Evolutionary conservation across 78 protist species (phyloP).

Genomic region (Dictyostelium discoideum): DNA sequence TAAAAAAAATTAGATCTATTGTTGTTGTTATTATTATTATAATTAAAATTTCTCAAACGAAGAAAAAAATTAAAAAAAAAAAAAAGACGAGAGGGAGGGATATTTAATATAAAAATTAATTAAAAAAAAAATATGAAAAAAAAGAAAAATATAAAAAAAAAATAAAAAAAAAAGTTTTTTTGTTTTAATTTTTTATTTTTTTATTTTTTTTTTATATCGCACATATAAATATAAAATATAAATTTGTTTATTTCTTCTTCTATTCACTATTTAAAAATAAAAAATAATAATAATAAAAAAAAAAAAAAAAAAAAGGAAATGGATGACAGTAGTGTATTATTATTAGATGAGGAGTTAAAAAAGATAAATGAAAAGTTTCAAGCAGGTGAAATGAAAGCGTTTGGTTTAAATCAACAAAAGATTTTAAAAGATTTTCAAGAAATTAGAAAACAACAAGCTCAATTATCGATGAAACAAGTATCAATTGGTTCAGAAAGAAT

Average conservation of each 20-base stretch:
- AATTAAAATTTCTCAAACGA: background rate
- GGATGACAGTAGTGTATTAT: slow-evolving; percentile 71
- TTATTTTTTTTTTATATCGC: no score
- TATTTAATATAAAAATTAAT: no score
- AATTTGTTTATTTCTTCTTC: no score
- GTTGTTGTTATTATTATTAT: background rate
- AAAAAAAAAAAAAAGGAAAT: background rate
- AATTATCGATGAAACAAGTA: slow-evolving; percentile 73
- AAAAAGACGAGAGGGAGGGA: no score
- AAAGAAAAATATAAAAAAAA: no score
- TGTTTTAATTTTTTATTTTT: no score
- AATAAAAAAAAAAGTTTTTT: no score
- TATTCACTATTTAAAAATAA: background rate
- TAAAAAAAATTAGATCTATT: background rate
- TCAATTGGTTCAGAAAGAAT: slow-evolving; percentile 74
- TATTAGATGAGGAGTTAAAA: slow-evolving; percentile 60
- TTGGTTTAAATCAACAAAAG: slow-evolving; percentile 65
- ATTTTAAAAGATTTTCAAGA: slow-evolving; percentile 75
- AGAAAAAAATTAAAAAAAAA: background rate
- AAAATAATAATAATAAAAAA: background rate
- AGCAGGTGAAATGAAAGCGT: slow-evolving; percentile 69
- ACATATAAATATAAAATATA: no score
- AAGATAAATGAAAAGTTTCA: slow-evolving; percentile 61
- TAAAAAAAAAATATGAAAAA: no score
- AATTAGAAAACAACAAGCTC: slow-evolving; percentile 70